Evolutionary conservation across 2,329 filamentous ascomycete species (phyloP), one percentile per base, ranked within the genome.

Genomic region (Colletotrichum truncatum): DNA sequence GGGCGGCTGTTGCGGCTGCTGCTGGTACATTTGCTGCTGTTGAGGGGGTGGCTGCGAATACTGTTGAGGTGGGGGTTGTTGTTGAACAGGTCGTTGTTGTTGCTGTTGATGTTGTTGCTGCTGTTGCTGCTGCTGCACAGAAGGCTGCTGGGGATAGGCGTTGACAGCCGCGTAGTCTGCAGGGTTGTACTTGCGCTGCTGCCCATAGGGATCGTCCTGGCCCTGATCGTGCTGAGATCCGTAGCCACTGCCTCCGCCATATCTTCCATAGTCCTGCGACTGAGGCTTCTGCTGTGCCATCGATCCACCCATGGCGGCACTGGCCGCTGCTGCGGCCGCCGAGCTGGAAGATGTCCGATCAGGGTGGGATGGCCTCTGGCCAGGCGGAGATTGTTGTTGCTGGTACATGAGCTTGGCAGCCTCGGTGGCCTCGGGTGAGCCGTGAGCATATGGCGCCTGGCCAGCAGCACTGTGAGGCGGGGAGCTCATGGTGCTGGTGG

Each of bases 121-220:
- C 28, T 78, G 74, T 38, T 71, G 73, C 36, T 71, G 73, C 36
- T 72, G 75, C 69, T 81, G 76, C 28, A 53, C 59, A 14, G 63
- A 32, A 52, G 58, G 48, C 58, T 66, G 60, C 57, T 57, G 48
- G 48, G 76, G 78, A 69, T 85, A 89, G 56, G 77, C 82, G 72
- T 81, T 85, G 70, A 88, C 85, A 73, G 85, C 88, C 64, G 90
- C 91, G 75, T 94, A 96, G 68, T 91, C 90, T 23, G 88, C 88
- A 26, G 93, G 93, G 74, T 96, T 93, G 75, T 96, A 96, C 70
- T 88, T 88, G 39, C 88, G 82, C 70, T 90, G 88, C 67, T 84
- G 79, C 14, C 73, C 72, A 49, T 79, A 75, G 59, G 77, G 76
- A 25, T 72, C 74, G 8, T 74, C 65, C 8, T 70, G 69, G 9